Evolutionary conservation across 306 rosid species (phyloP), one percentile per base, ranked within the genome.

Genomic region (Cucurbita moschata): DNA sequence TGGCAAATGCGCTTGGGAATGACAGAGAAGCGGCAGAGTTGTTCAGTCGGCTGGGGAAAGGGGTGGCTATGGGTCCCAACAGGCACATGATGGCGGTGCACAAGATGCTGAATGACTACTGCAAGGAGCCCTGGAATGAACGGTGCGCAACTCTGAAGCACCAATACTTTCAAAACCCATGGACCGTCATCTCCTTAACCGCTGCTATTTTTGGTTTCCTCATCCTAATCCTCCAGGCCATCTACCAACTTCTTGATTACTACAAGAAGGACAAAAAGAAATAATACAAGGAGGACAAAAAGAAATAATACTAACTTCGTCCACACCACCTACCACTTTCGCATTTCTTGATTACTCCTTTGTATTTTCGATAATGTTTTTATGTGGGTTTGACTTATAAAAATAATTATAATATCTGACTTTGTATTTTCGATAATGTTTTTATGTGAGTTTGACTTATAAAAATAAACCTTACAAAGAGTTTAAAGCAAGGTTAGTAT

Each of bases 1-100:
- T 88, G 4, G 39, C 30, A 0, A 86, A 81, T 12, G 85, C 79
- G 0, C 40, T 84, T 0, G 94, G 90, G 18, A 78, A 86, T 10
- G 76, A 78, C 65, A 7, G 65, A 52, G 73, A 51, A 0, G 82
- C 74, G 43, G 80, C 82, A 5, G 44, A 82, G 0, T 56, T 82
- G 60, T 78, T 82, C 74, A 35, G 71, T n/a, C 26, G 69, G 1
- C 74, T 81, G 1, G 76, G 79, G 16, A 61, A 70, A 26, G 79
- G 76, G 3, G 70, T 38, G 63, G 44, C 71, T 0, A n/a, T 47
- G 11, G 77, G 70, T 19, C 76, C 73, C 1, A 70, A 26, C 0
- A 62, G 49, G 16, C 51, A 60, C 18, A 53, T 81, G 4, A 2
- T 26, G 1, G 6, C 7, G 7, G 79, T 78, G 12, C 74, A 81